Percentiles rank a stretch among this genome's conserved stretches.
phyloP scores from a whole-genome alignment of 164 flowering plant genomes.

The Vitis amurensis region DNA sequence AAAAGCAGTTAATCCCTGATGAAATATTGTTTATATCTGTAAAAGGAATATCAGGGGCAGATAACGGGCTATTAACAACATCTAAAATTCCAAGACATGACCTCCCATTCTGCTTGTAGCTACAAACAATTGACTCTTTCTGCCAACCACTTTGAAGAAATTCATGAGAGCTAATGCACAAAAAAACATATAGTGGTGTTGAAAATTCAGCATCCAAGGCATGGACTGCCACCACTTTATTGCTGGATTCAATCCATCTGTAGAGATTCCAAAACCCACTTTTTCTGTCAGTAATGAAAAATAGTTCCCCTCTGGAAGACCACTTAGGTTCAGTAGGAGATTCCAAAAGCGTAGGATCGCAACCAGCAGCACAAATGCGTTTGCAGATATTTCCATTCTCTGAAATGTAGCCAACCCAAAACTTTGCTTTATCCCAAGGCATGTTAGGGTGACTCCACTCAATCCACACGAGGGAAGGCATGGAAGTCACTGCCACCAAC shows the following conservation, averaged over 20 bases:
- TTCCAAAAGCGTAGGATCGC: conserved; percentile 63
- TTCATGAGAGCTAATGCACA: conserved; percentile 69
- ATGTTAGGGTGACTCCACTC: conserved; percentile 95
- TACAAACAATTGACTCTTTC: conserved; percentile 64
- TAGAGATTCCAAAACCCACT: conserved; percentile 91
- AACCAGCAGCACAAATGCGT: conserved; percentile 82
- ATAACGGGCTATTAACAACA: conserved; percentile 39
- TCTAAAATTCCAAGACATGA: conserved; percentile 79
- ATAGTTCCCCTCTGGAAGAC: too few relatives aligned
- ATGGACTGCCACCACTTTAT: conserved; percentile 60
- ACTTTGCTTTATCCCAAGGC: conserved; percentile 97
- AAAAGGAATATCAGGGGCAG: conserved; percentile 71
- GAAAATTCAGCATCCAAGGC: conserved; percentile 86
- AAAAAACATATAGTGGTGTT: conserved; percentile 87
- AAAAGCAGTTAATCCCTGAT: conserved; percentile 48
- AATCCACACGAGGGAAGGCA: conserved; percentile 90
- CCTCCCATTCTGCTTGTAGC: conserved; percentile 89
- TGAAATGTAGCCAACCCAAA: conserved; percentile 91
- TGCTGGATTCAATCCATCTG: conserved; percentile 78
- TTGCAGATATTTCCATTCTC: conserved; percentile 65
- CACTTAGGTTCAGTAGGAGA: too few relatives aligned
- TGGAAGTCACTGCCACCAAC: conserved; percentile 91
- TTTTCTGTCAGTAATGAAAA: too few relatives aligned
- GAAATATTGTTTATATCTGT: conserved; percentile 72
- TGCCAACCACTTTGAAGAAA: conserved; percentile 41